A percentile compares a stretch with the other conserved stretches of the same genome.
Conservation (phyloP, 164 flowering plant genomes). For the Vitis rupestris region DNA sequence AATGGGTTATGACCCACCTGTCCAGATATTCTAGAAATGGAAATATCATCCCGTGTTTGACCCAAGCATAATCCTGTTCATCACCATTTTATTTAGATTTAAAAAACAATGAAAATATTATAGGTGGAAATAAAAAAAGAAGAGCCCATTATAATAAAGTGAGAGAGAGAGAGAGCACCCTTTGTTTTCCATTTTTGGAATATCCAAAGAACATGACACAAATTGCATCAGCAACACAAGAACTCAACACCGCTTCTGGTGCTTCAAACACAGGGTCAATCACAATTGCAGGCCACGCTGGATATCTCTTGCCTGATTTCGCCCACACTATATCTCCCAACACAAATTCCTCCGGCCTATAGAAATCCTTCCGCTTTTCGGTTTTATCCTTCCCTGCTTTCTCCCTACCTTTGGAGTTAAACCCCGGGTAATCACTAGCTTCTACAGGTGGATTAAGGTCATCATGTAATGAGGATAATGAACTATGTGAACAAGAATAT, state of each 20-base stretch:
- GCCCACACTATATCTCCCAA: conserved; percentile 74
- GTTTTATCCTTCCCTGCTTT: conserved; percentile 13
- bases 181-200: conserved; percentile 63
- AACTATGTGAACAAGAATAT: conserved; percentile 7
- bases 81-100: neutral
- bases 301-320: conserved; percentile 52
- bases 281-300: conserved; percentile 76
- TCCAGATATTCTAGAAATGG: conserved; percentile 77
- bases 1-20: conserved; percentile 42
- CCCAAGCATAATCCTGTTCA: conserved; percentile 96
- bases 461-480: neutral
- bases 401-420: conserved; percentile 6
- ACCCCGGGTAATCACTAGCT: neutral
- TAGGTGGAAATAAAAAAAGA: neutral
- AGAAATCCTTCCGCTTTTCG: conserved; percentile 29
- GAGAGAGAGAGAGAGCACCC: conserved; percentile 36
- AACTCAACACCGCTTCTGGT: conserved; percentile 47
- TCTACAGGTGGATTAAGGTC: no score
- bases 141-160: neutral
- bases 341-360: conserved; percentile 38
- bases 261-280: conserved; percentile 54
- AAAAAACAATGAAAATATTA: neutral
- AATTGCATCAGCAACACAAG: conserved; percentile 43
- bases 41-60: conserved; percentile 76
- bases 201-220: conserved; percentile 78